These are phyloP conservation scores for Carallia pectinifolia DNA, from an alignment of 345 rosid species.

Conservation along the genomic window DNA sequence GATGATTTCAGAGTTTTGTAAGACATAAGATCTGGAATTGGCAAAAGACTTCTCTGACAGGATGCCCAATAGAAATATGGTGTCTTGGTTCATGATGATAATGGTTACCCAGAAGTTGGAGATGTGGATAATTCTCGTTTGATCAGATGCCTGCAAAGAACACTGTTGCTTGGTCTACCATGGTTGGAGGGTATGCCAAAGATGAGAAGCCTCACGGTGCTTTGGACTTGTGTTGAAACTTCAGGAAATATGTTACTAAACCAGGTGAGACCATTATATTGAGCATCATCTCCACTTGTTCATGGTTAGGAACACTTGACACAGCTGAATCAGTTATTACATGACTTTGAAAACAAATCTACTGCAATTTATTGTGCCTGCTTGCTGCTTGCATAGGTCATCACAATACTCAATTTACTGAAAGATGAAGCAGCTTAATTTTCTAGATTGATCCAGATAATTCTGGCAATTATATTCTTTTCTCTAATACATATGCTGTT, in stretches of 20 bases:
- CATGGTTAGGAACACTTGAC: too few relatives aligned
- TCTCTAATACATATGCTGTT: conserved; percentile 33
- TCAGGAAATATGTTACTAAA: conserved; percentile 20
- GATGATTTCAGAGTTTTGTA: conserved; percentile 34
- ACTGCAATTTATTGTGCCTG: conserved; percentile 27
- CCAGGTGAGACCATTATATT: conserved; percentile 17
- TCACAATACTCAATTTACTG: conserved; percentile 27
- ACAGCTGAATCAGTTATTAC: too few relatives aligned
- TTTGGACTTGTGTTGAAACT: conserved; percentile 26
- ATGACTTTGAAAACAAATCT: conserved; percentile 17
- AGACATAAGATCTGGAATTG: conserved; percentile 18
- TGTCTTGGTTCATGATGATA: conserved; percentile 34
- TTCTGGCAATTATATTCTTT: conserved; percentile 36
- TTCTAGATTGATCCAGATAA: conserved; percentile 38
- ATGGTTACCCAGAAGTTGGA: conserved; percentile 33
- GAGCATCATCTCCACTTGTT: too few relatives aligned
- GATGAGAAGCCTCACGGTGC: conserved; percentile 35
- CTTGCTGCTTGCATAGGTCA: conserved; percentile 34
- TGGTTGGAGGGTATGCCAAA: conserved; percentile 31
- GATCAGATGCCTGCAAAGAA: conserved; percentile 34
- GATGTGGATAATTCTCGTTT: conserved; percentile 28
- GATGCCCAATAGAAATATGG: conserved; percentile 29
- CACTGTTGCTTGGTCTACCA: conserved; percentile 31
- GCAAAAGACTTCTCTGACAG: conserved; percentile 24
- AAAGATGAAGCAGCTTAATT: conserved; percentile 30